Conservation (phyloP, 805 yeast genomes). For the Dipodascus albidus region DNA sequence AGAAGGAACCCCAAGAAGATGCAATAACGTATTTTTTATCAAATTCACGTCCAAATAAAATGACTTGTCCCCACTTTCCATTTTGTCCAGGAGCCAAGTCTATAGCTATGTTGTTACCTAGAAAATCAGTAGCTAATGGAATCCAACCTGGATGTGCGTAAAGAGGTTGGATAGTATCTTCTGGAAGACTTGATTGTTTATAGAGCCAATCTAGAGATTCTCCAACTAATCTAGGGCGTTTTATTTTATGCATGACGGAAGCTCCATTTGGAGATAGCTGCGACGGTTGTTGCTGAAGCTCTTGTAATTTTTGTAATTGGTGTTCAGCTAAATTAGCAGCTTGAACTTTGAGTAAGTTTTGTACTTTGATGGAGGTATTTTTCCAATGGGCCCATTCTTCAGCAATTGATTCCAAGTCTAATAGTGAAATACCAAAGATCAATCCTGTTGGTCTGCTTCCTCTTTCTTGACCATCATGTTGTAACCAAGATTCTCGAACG, state of each 20-base stretch:
- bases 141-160: conserved; percentile 92
- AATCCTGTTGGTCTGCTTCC: conserved; percentile 69
- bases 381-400: conserved; percentile 83
- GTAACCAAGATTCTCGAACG: conserved; percentile 63
- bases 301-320: too few relatives aligned
- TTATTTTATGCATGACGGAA: conserved; percentile 14
- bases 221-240: conserved; percentile 15
- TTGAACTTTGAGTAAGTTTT: conserved; percentile 7
- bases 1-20: conserved; percentile 79
- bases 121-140: conserved; percentile 77
- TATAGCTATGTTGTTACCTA: conserved; percentile 85
- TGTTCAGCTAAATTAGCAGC: background rate
- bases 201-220: conserved; percentile 27
- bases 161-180: conserved; percentile 54
- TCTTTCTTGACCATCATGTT: conserved; percentile 87
- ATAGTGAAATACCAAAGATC: conserved; percentile 65
- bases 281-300: background rate
- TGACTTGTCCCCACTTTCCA: conserved; percentile 85
- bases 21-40: conserved; percentile 85
- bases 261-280: conserved; percentile 6
- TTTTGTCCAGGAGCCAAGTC: conserved; percentile 74
- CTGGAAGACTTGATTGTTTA: conserved; percentile 63
- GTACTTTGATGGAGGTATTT: conserved; percentile 24
- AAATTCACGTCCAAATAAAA: conserved; percentile 86
- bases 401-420: conserved; percentile 71